Conservation (phyloP, 495 filamentous ascomycete species). For the Aspergillus sclerotiicarbonarius region DNA sequence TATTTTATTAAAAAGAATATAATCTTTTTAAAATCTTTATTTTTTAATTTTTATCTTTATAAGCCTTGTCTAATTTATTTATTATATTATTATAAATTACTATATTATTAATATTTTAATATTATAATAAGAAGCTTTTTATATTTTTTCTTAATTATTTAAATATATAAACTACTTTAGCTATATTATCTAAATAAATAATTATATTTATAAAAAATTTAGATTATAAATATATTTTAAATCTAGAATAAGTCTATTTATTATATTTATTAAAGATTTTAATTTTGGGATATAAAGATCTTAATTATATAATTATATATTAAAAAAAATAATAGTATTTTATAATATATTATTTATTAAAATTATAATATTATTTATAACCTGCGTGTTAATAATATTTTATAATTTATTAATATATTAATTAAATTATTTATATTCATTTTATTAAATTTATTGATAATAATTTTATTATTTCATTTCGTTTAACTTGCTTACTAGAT, state of each 20-base stretch:
- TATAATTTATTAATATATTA: background rate
- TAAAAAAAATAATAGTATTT: too few species aligned
- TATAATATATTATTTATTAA: background rate
- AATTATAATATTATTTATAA: background rate
- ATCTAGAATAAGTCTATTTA: background rate
- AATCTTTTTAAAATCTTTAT: background rate
- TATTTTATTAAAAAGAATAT: background rate
- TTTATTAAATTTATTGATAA: background rate
- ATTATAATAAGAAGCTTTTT: background rate
- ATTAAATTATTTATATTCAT: background rate
- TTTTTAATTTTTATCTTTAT: conserved; percentile 2
- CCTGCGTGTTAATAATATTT: background rate
- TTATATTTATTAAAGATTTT: background rate
- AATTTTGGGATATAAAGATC: background rate
- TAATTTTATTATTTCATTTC: background rate
- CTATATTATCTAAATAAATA: background rate
- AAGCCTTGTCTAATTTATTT: background rate
- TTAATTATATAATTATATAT: background rate
- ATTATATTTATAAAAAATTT: background rate
- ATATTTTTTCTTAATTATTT: background rate
- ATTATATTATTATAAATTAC: background rate
- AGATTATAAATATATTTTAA: background rate
- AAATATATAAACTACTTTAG: background rate
- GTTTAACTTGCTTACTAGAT: background rate
- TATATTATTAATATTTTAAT: background rate